phyloP scores from a whole-genome alignment of 2,329 filamentous ascomycete species.

The Chrysoporthe deuterocubensis region DNA sequence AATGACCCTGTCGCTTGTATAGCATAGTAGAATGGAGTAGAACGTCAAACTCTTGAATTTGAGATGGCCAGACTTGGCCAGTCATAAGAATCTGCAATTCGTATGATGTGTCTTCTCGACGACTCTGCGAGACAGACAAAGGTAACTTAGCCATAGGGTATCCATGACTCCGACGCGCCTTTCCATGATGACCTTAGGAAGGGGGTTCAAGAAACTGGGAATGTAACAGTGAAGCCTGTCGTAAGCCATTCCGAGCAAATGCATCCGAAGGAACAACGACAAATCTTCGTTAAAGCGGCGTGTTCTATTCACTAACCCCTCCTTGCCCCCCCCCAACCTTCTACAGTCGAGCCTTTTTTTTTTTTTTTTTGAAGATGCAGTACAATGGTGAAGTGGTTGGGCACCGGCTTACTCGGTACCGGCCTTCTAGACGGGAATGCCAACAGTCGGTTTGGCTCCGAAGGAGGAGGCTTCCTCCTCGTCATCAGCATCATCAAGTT shows the following conservation, averaged over 20 bases:
- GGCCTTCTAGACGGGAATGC: slow-evolving; percentile 33
- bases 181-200: background rate
- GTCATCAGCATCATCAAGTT: slow-evolving; percentile 50
- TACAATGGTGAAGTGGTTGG: background rate
- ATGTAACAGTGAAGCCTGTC: background rate
- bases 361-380: background rate
- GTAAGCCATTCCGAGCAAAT: slow-evolving; percentile 2
- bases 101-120: background rate
- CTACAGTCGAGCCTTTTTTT: background rate
- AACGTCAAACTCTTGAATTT: background rate
- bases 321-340: background rate
- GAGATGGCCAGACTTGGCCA: background rate
- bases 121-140: background rate
- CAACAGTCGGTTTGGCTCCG: slow-evolving; percentile 32
- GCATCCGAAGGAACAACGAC: background rate
- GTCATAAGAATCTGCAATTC: background rate
- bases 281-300: background rate
- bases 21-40: background rate
- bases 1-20: background rate
- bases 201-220: background rate
- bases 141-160: background rate
- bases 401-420: background rate
- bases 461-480: slow-evolving; percentile 36
- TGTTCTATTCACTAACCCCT: background rate
- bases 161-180: slow-evolving; percentile 12